Evolutionary conservation across 129 eudicot species (phyloP).

Genomic region (Deinandra increscens): DNA sequence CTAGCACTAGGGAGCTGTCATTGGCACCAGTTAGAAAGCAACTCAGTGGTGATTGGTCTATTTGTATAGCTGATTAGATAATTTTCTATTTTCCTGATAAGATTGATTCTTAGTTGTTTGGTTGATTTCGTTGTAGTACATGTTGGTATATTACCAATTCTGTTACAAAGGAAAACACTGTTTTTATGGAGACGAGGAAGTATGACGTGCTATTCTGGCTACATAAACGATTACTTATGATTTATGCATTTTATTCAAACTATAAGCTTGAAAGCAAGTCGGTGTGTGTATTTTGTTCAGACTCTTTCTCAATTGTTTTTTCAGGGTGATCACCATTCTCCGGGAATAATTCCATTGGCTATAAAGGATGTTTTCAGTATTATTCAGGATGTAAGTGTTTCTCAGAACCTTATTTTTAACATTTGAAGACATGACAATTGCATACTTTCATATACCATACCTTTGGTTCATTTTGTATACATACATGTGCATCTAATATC

Average conservation of each 20-base stretch:
- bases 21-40: constrained; percentile 3
- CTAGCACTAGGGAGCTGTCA: constrained; percentile 5
- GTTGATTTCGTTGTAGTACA: constrained; percentile 9
- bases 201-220: neutral
- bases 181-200: constrained; percentile 10
- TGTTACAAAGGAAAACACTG: neutral
- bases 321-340: constrained; percentile 93
- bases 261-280: constrained; percentile 8
- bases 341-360: constrained; percentile 94
- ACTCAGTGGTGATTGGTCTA: neutral
- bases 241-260: constrained; percentile 2
- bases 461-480: neutral
- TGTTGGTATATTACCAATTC: neutral
- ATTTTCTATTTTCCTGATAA: constrained; percentile 13
- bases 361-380: constrained; percentile 98
- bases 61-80: constrained; percentile 16
- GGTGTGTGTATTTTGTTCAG: neutral
- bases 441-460: neutral
- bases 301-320: constrained; percentile 8
- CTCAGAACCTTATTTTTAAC: neutral
- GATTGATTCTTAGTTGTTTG: neutral
- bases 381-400: constrained; percentile 88
- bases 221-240: neutral
- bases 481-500: neutral
- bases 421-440: constrained; percentile 4